These are phyloP conservation scores for Spathaspora girioi DNA, from an alignment of 805 yeast species.

Conservation along the genomic window DNA sequence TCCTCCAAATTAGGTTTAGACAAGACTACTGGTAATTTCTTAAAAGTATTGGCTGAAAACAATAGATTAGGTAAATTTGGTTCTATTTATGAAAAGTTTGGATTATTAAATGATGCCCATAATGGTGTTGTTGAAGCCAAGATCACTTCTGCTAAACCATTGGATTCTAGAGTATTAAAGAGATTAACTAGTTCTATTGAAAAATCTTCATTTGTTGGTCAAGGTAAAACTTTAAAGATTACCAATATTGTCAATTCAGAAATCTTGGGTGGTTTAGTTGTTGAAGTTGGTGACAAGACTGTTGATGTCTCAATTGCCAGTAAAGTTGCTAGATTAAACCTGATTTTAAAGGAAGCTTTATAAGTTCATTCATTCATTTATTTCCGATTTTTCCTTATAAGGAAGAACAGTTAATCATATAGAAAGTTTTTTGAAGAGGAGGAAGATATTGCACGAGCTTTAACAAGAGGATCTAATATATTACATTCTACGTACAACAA, in stretches of 20 bases:
- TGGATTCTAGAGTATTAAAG: conserved; percentile 75
- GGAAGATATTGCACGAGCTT: too few relatives aligned
- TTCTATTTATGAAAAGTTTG: conserved; percentile 66
- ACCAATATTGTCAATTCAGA: conserved; percentile 82
- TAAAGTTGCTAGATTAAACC: conserved; percentile 86
- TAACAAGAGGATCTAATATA: too few relatives aligned
- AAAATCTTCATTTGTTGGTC: conserved; percentile 77
- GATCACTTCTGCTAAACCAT: conserved; percentile 80
- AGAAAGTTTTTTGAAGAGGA: not conserved
- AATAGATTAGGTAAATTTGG: conserved; percentile 78
- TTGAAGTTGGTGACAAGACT: conserved; percentile 95
- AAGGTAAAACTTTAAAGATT: conserved; percentile 80
- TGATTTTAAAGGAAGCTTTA: conserved; percentile 80
- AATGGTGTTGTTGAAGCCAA: conserved; percentile 91
- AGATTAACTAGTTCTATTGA: conserved; percentile 77
- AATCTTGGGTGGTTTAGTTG: conserved; percentile 92
- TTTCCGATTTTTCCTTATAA: not conserved
- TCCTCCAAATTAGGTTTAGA: conserved; percentile 50
- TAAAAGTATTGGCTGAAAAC: conserved; percentile 86
- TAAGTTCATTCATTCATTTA: conserved; percentile 31
- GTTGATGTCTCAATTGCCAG: conserved; percentile 87
- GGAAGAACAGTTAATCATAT: not conserved
- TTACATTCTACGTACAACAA: too few relatives aligned
- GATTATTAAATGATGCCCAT: conserved; percentile 79
- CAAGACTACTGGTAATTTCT: conserved; percentile 71